Percentiles rank a stretch among this genome's conserved stretches.
Conservation (phyloP, 768 basidiomycete species). For the Lactarius trivialis region DNA sequence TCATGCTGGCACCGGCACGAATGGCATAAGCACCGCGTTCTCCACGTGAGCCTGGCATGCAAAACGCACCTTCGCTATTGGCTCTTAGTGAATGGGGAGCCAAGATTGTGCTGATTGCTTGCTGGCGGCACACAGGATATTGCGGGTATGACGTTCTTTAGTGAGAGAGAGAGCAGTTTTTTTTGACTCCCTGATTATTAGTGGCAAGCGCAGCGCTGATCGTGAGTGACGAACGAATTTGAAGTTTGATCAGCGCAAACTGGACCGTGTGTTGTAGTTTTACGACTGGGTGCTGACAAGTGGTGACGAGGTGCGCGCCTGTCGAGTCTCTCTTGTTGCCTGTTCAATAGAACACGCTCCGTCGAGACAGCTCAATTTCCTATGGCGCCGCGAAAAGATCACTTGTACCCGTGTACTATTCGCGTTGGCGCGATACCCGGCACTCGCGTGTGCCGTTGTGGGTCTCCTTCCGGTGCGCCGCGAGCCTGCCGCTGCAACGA, state of each 20-base stretch:
- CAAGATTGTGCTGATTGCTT: neutral
- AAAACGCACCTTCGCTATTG: no score
- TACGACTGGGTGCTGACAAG: conserved; percentile 17
- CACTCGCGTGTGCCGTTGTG: conserved; percentile 1
- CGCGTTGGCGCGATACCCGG: conserved; percentile 13
- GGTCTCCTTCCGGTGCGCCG: conserved; percentile 7
- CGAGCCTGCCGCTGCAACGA: neutral
- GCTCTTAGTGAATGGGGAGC: neutral
- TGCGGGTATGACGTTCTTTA: conserved; percentile 5
- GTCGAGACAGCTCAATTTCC: conserved; percentile 3
- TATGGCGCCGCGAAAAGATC: conserved; percentile 2
- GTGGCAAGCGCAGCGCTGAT: conserved; percentile 8
- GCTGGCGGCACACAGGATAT: neutral
- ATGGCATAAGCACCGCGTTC: no score
- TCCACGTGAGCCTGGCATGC: no score
- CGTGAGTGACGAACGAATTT: neutral
- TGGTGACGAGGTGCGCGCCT: conserved; percentile 10
- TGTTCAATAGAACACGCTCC: neutral
- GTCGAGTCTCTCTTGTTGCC: no score
- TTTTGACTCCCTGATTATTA: neutral
- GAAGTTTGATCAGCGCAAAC: neutral
- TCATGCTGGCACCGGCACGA: neutral
- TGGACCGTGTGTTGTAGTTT: neutral
- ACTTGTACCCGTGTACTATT: conserved; percentile 5
- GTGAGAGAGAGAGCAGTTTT: no score